Percentiles rank a stretch among this genome's conserved stretches.
phyloP scores from a whole-genome alignment of 2,329 filamentous ascomycete genomes.

The Aurifilum marmelostoma region DNA sequence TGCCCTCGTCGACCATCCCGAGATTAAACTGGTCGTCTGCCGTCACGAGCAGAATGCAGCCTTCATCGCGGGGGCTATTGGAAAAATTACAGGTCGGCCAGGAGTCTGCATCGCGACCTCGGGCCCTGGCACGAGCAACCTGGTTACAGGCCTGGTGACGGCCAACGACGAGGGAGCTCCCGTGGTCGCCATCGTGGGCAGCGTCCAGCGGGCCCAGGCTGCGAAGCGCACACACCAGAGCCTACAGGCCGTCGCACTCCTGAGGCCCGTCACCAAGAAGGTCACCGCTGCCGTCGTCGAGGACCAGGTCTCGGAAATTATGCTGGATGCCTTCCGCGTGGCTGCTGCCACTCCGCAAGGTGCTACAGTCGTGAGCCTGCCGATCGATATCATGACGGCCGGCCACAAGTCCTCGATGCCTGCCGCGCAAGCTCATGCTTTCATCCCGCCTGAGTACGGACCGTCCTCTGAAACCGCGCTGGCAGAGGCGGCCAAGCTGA shows the following conservation, averaged over 20 bases:
- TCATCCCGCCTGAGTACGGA: constrained; percentile 46
- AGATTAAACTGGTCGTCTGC: constrained; percentile 51
- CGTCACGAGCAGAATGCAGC: constrained; percentile 55
- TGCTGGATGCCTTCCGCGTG: constrained; percentile 49
- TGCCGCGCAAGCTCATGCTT: constrained; percentile 44
- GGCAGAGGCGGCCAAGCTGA: constrained; percentile 39
- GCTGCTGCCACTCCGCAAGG: constrained; percentile 47
- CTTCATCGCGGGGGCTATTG: constrained; percentile 52
- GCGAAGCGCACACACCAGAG: constrained; percentile 52
- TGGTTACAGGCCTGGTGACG: constrained; percentile 50
- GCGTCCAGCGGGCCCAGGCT: constrained; percentile 47
- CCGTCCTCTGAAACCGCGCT: constrained; percentile 40
- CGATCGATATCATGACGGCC: constrained; percentile 47
- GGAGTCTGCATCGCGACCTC: constrained; percentile 52
- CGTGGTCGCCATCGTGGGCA: constrained; percentile 52
- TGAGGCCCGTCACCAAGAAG: constrained; percentile 48
- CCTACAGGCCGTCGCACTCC: constrained; percentile 48
- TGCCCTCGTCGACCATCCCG: constrained; percentile 48
- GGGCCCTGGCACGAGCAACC: constrained; percentile 51
- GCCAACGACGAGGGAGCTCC: constrained; percentile 52
- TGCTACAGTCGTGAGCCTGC: constrained; percentile 47
- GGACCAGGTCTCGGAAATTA: constrained; percentile 51
- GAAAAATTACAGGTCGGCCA: constrained; percentile 48
- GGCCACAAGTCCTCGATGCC: constrained; percentile 40
- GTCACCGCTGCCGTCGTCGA: constrained; percentile 47